Conservation (phyloP, 768 basidiomycete genomes). For the Xerocomus potaroensis region DNA sequence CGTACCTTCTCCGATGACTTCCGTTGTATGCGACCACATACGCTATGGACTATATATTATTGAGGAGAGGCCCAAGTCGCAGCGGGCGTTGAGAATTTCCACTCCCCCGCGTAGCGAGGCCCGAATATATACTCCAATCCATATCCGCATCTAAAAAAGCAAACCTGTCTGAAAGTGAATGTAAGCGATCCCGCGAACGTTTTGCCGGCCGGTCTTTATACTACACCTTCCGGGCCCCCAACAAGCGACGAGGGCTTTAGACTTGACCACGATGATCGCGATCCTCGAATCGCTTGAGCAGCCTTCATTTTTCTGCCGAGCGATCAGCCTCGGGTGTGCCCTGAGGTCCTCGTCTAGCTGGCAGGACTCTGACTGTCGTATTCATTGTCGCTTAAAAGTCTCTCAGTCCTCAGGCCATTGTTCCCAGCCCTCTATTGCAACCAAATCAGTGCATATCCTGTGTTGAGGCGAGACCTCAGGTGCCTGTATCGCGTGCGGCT, state of each 20-base stretch:
- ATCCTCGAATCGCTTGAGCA: constrained; percentile 28
- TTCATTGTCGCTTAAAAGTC: not conserved
- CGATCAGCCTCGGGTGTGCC: constrained; percentile 10
- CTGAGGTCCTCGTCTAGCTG: not conserved
- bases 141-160: not conserved
- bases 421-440: constrained; percentile 1
- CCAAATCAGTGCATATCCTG: constrained; percentile 2
- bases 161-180: not conserved
- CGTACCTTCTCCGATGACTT: too few species aligned
- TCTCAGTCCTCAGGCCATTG: not conserved
- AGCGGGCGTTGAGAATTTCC: not conserved
- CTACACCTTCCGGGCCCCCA: constrained; percentile 8
- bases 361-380: not conserved
- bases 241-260: constrained; percentile 28
- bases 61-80: not conserved
- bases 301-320: constrained; percentile 24
- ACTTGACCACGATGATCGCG: constrained; percentile 23
- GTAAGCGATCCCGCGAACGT: constrained; percentile 32
- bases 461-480: constrained; percentile 17
- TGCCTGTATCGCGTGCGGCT: constrained; percentile 10
- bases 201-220: constrained; percentile 24
- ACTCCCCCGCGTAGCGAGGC: not conserved
- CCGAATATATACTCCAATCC: not conserved
- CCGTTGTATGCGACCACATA: too few species aligned
- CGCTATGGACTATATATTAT: too few species aligned